Evolutionary conservation across 176 grass and related monocot species (phyloP).

Genomic region (Bolboschoenus planiculmis): DNA sequence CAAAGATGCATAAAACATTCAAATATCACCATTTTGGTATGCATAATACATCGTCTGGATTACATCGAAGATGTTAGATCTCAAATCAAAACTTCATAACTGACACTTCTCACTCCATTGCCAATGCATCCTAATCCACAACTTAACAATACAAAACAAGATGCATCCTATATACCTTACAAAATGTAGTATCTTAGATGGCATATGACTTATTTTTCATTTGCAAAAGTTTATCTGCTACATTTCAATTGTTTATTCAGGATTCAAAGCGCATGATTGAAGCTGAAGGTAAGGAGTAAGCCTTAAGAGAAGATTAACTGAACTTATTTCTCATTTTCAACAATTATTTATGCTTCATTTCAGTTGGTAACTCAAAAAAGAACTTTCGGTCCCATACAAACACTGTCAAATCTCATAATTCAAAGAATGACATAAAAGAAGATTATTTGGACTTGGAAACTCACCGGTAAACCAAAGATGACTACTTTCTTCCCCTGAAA

Average conservation of each 20-base stretch:
- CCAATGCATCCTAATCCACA: neutral
- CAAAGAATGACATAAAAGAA: neutral
- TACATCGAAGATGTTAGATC: neutral
- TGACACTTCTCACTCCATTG: neutral
- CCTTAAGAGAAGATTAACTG: too few species aligned
- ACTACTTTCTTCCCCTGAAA: constrained; percentile 97
- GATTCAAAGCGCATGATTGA: neutral
- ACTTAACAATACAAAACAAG: neutral
- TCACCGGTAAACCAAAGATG: constrained; percentile 89
- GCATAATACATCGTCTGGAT: neutral
- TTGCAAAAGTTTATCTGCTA: neutral
- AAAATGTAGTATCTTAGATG: neutral
- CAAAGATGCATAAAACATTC: neutral
- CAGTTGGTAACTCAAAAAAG: too few species aligned
- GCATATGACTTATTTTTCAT: neutral
- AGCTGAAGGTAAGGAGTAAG: neutral
- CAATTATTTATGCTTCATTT: too few species aligned
- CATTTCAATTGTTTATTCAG: neutral
- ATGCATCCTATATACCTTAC: neutral
- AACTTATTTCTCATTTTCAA: too few species aligned
- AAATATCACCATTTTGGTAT: neutral
- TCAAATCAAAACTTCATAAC: neutral
- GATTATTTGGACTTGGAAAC: neutral
- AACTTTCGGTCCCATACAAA: neutral
- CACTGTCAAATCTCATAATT: neutral